phyloP scores from a whole-genome alignment of 768 basidiomycete species.

The Mycena galopus region DNA sequence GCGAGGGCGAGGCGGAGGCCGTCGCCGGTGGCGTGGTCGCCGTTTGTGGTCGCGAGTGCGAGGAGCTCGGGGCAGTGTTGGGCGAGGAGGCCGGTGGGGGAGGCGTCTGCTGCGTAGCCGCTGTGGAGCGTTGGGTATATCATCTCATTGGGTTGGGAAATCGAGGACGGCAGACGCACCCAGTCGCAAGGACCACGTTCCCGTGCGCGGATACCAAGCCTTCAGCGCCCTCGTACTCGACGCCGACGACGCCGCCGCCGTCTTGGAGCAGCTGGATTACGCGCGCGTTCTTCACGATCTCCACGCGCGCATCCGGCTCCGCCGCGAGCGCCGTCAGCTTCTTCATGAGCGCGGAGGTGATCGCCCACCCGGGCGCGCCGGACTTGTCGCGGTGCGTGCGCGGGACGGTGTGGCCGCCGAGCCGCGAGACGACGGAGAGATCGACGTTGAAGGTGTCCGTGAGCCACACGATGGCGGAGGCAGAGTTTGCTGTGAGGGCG shows the following conservation, averaged over 20 bases:
- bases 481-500: conserved; percentile 43
- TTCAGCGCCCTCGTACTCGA: conserved; percentile 40
- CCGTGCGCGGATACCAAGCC: conserved; percentile 22
- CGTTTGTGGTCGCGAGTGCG: conserved; percentile 43
- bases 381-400: conserved; percentile 43
- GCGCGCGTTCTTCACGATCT: conserved; percentile 39
- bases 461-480: conserved; percentile 43
- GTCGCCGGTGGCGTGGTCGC: conserved; percentile 45
- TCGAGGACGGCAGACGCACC: conserved; percentile 27
- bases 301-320: conserved; percentile 14
- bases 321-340: conserved; percentile 24
- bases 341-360: conserved; percentile 43
- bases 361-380: conserved; percentile 44
- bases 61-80: conserved; percentile 42
- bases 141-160: background rate
- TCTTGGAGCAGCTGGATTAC: conserved; percentile 39
- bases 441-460: conserved; percentile 39
- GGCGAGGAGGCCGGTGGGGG: conserved; percentile 38
- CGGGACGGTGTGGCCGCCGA: conserved; percentile 39
- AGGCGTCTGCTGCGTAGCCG: conserved; percentile 44
- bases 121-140: conserved; percentile 8
- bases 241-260: conserved; percentile 38
- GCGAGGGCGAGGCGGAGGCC: conserved; percentile 39
- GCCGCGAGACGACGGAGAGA: conserved; percentile 43
- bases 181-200: conserved; percentile 39